Evolutionary conservation across 495 filamentous ascomycete genomes (phyloP).

Genomic region (Wilcoxina mikolae): DNA sequence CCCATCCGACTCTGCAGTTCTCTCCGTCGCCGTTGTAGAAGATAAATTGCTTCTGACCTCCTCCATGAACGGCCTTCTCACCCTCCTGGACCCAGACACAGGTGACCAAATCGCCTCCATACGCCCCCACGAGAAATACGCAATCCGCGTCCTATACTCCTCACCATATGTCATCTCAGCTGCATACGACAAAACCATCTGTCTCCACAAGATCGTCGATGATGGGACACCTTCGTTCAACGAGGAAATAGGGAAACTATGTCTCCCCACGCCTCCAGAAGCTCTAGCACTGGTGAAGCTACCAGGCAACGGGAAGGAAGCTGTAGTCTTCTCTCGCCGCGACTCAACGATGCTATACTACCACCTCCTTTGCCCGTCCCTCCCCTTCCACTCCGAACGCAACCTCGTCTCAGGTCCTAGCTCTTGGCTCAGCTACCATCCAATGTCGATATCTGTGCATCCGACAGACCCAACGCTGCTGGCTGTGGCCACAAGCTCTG

Average conservation of each 20-base stretch:
- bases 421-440: slow-evolving; percentile 50
- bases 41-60: slow-evolving; percentile 34
- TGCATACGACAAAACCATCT: slow-evolving; percentile 49
- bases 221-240: slow-evolving; percentile 20
- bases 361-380: slow-evolving; percentile 35
- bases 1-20: slow-evolving; percentile 22
- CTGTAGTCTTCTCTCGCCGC: slow-evolving; percentile 43
- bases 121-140: slow-evolving; percentile 49
- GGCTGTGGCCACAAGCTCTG: slow-evolving; percentile 46
- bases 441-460: slow-evolving; percentile 42
- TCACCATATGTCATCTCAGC: slow-evolving; percentile 43
- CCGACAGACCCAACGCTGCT: slow-evolving; percentile 42
- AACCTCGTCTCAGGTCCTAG: slow-evolving; percentile 52
- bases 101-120: slow-evolving; percentile 35
- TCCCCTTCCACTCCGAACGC: slow-evolving; percentile 38
- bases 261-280: slow-evolving; percentile 46
- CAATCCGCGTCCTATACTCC: slow-evolving; percentile 38
- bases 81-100: slow-evolving; percentile 32
- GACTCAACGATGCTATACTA: slow-evolving; percentile 51
- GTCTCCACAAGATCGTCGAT: slow-evolving; percentile 34
- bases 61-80: slow-evolving; percentile 50
- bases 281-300: slow-evolving; percentile 42
- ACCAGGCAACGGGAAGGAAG: slow-evolving; percentile 32
- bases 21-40: slow-evolving; percentile 25
- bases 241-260: slow-evolving; percentile 36